These are phyloP conservation scores for Acorus gramineus DNA, from an alignment of 106 monocot species.

Conservation along the genomic window DNA sequence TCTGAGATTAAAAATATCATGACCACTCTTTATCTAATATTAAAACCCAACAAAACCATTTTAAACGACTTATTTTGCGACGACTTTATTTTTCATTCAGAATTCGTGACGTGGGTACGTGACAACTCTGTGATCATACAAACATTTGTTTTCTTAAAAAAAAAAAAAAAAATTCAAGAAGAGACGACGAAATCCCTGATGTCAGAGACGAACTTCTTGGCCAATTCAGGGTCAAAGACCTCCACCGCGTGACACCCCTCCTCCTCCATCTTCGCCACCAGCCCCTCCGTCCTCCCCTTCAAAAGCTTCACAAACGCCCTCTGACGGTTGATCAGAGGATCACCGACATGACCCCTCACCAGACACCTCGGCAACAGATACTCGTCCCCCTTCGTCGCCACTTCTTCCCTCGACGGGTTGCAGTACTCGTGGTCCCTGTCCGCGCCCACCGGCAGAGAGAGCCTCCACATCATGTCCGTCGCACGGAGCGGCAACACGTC, in stretches of 20 bases:
- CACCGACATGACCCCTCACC: constrained; percentile 23
- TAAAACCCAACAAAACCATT: too few species aligned
- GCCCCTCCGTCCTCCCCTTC: constrained; percentile 4
- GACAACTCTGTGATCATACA: too few species aligned
- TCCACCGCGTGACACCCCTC: constrained; percentile 35
- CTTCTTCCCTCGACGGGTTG: constrained; percentile 7
- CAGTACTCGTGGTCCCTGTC: constrained; percentile 32
- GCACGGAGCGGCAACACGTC: constrained; percentile 18
- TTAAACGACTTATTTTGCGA: too few species aligned
- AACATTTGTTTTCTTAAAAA: too few species aligned
- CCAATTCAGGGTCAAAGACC: constrained; percentile 14
- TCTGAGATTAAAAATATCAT: too few species aligned
- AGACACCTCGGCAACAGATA: constrained; percentile 11
- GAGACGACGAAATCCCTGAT: constrained; percentile 18
- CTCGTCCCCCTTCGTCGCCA: not conserved
- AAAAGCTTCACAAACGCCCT: constrained; percentile 26
- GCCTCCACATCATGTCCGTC: constrained; percentile 32
- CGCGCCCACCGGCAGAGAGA: constrained; percentile 22
- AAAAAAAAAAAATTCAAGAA: too few species aligned
- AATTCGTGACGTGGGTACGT: too few species aligned
- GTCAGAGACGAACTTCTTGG: constrained; percentile 7
- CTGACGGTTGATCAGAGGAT: constrained; percentile 44
- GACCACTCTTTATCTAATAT: too few species aligned
- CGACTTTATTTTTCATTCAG: too few species aligned
- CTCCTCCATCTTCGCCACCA: constrained; percentile 12